Conservation (phyloP, 495 filamentous ascomycete genomes). For the Terfezia claveryi region DNA sequence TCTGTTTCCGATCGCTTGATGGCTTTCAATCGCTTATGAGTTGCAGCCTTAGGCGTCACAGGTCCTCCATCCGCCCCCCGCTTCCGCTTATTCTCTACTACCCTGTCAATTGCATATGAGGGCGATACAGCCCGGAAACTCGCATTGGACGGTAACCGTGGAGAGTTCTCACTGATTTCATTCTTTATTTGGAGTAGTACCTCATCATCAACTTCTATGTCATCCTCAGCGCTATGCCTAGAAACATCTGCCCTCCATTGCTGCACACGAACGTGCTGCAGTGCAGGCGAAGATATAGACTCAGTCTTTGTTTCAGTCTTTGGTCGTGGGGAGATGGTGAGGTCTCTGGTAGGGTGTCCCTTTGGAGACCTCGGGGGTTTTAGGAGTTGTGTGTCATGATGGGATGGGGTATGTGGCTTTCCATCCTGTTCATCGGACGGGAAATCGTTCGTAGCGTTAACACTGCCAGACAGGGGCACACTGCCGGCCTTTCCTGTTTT, state of each 20-base stretch:
- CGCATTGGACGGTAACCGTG: background rate
- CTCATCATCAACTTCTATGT: background rate
- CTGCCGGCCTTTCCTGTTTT: too few species aligned
- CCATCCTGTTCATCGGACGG: too few species aligned
- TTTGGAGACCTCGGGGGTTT: background rate
- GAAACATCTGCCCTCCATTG: background rate
- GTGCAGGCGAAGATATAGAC: background rate
- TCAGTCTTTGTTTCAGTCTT: background rate
- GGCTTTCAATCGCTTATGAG: too few species aligned
- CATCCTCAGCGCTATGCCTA: background rate
- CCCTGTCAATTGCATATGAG: background rate
- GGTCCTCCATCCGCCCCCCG: background rate
- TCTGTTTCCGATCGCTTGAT: too few species aligned
- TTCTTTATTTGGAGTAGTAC: background rate
- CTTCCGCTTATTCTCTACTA: background rate
- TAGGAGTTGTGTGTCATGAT: background rate
- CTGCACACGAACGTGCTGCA: background rate
- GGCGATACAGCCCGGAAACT: background rate
- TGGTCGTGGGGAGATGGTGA: background rate
- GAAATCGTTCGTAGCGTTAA: too few species aligned
- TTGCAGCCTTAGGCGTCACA: too few species aligned
- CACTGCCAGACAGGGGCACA: too few species aligned
- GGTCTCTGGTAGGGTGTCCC: slow-evolving; percentile 1
- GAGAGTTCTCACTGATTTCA: background rate
- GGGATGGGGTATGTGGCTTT: background rate